Evolutionary conservation across 2,329 filamentous ascomycete species (phyloP), one percentile per base, ranked within the genome.

Genomic region (Fonsecaea pedrosoi): DNA sequence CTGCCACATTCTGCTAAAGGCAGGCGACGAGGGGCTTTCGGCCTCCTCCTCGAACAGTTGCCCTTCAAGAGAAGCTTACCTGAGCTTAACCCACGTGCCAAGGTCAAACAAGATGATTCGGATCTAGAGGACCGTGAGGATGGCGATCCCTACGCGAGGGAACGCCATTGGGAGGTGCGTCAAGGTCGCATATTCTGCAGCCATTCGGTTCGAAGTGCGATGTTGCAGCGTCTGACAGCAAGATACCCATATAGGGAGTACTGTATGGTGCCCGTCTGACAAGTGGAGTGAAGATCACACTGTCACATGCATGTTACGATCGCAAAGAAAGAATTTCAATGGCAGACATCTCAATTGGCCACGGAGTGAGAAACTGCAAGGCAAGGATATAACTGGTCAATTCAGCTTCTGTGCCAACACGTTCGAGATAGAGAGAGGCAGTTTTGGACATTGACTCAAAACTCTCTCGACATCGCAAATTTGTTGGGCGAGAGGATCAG

Each of bases 81-180:
- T 34, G 53, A 58, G 54, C 38, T 53, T 53, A 25, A 56, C 25
- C 62, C 62, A 64, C 62, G 62, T 64, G 62, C 62, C 62, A 64
- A 59, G 62, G 55, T 50, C 25, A 45, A 34, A 64, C 54, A 59
- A 64, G 62, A 38, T 64, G 62, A 64, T 64, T 64, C 55, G 62
- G 55, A 64, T 64, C 34, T 18, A 34, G 25, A 42, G 9, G 3
- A 13, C 40, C 8, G 55, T 9, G 12, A n/a, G 25, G 57, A 48
- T 21, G 57, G 57, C 57, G 57, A 60, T 60, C 57, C 12, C 37
- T 18, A n/a, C 50, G 57, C 32, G 37, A 35, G 1, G 8, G 32
- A 45, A 25, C 50, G 42, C 45, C 45, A 25, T 48, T 15, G 38
- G 4, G 3, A 21, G 34, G 6, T 18, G 9, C 40, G n/a, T 59